Evolutionary conservation across 345 rosid species (phyloP), one percentile per base, ranked within the genome.

Genomic region (Rhizophora mangle): DNA sequence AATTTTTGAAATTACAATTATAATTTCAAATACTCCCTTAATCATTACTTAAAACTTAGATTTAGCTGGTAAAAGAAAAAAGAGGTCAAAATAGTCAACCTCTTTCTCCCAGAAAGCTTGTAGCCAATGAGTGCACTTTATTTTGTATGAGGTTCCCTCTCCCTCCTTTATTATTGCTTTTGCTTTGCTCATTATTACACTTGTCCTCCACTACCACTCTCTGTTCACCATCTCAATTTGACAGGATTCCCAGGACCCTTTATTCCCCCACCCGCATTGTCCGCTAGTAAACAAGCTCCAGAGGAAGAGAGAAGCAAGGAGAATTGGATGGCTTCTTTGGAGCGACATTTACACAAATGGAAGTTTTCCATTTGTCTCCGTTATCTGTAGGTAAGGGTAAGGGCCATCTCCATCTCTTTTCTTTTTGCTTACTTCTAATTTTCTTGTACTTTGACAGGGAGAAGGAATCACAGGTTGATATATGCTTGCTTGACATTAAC

Each of bases 111-210:
- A 62, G 62, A 82, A 80, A 75, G 80, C 24, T 62, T 67, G 2
- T 0, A 10, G 56, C 59, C 67, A 72, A 70, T 64, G 70, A 69
- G 56, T 78, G 76, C 83, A 76, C 86, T 85, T 85, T 85, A 79
- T 66, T 82, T 83, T 80, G 87, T 77, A 80, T 58, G 69, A 71
- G 68, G 67, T 78, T 83, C 89, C 86, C 94, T 82, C 93, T 64
- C 34, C 58, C 34, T 55, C 55, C 64, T 72, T 79, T 64, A 46
- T 72, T 54, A 16, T 60, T 24, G 22, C 79, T 72, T 74, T 68
- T 37, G 63, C 70, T 76, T 67, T 71, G 54, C 51, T 68, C 72
- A 83, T 82, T 24, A 80, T 84, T 64, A 67, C 78, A 60, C 72
- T 19, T 78, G 84, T 77, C 75, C 59, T 64, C 82, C 82, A 70